Evolutionary conservation across 2,329 filamentous ascomycete genomes (phyloP), one percentile per base, ranked within the genome.

Genomic region (Fusarium sp.): DNA sequence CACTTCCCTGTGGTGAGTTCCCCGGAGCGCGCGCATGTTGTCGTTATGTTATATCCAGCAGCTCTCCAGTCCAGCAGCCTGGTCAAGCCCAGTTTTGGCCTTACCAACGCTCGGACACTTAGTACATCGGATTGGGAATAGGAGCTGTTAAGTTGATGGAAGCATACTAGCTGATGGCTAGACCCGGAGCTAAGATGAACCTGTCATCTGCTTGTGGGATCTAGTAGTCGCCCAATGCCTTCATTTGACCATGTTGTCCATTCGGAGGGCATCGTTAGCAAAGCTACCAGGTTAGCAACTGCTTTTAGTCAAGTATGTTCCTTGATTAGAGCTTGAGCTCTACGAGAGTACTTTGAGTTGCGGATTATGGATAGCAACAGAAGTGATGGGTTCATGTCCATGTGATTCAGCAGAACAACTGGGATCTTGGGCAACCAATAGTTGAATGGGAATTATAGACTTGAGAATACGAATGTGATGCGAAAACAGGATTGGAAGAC

Each of bases 1-100:
- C 18, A 0, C 22, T 36, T 0, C 0, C 7, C 22, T 27, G 0
- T 17, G 14, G 1, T 15, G 13, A 2, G 5, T 7, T 27, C 1
- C 14, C 29, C 18, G 39, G 13, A 14, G 22, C 29, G 39, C 22
- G 29, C 39, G 29, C 18, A n/a, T 7, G 17, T 50, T 50, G 15
- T 50, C 12, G 17, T 7, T 7, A 0, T n/a, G 17, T 9, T 36
- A 20, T 20, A 36, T 15, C 17, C 13, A 4, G 17, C 20, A 35
- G 17, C 9, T 36, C 13, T 20, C 9, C 17, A 35, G 22, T 20
- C n/a, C 46, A 12, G 6, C 22, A 25, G 17, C 6, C 2, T 1
- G n/a, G 17, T n/a, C 11, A 18, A 57, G 31, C 25, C 18, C 12
- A 5, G 17, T 3, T 1, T 8, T 62, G 3, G 22, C 12, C 31